A percentile compares a stretch with the other conserved stretches of the same genome.
These are phyloP conservation scores for Chalciporus sphaerocephalus DNA, from an alignment of 768 basidiomycete genomes.

Conservation along the genomic window DNA sequence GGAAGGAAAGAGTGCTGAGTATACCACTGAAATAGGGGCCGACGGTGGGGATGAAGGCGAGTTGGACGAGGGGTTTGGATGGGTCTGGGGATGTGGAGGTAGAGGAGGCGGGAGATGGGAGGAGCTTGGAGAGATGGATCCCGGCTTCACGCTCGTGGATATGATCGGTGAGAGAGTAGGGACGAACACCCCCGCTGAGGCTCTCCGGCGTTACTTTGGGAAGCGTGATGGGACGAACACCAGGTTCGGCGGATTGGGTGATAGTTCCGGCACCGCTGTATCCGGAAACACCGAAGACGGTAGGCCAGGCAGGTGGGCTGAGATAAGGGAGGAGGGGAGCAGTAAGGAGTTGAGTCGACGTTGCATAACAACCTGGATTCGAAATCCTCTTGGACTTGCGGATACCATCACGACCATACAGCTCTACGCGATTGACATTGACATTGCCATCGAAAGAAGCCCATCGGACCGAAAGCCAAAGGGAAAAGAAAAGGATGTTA, in stretches of 20 bases:
- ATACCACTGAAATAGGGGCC: conserved; percentile 97
- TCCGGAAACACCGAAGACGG: conserved; percentile 90
- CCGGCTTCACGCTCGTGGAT: conserved; percentile 98
- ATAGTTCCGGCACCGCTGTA: conserved; percentile 95
- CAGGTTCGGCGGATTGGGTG: conserved; percentile 53
- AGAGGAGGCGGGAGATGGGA: conserved; percentile 20
- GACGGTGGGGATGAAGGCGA: conserved; percentile 86
- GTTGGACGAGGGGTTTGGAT: conserved; percentile 36
- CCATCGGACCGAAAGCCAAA: conserved; percentile 13
- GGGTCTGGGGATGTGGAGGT: not conserved
- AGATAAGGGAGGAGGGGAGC: conserved; percentile 82
- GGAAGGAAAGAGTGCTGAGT: conserved; percentile 79
- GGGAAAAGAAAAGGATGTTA: conserved; percentile 34
- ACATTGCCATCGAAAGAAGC: too few species aligned
- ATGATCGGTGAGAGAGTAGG: conserved; percentile 93
- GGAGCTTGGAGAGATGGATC: conserved; percentile 68
- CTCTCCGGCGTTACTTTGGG: conserved; percentile 80
- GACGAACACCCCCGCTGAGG: conserved; percentile 69
- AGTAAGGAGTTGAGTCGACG: conserved; percentile 85
- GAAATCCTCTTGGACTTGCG: conserved; percentile 79
- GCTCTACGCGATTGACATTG: conserved; percentile 46
- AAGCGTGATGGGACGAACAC: conserved; percentile 63
- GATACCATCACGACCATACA: conserved; percentile 73
- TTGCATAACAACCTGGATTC: conserved; percentile 97
- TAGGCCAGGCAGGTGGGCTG: conserved; percentile 55